These are phyloP conservation scores for Claviceps fusiformis DNA, from an alignment of 2,329 filamentous ascomycete species.

Conservation along the genomic window DNA sequence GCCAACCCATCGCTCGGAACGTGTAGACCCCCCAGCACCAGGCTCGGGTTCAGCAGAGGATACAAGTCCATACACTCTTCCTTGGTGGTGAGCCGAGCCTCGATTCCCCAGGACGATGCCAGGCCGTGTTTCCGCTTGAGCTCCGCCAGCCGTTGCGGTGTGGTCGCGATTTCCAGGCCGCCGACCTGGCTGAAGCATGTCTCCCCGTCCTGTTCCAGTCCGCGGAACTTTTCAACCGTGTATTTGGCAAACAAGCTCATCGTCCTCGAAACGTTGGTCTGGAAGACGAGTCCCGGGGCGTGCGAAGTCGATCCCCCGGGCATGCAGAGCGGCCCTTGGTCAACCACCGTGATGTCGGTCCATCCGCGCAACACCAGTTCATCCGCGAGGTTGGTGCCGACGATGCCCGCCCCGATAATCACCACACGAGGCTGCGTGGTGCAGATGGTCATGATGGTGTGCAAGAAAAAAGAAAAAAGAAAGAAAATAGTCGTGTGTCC, in stretches of 20 bases:
- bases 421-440: conserved; percentile 31
- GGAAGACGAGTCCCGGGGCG: conserved; percentile 50
- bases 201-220: conserved; percentile 25
- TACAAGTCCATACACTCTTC: conserved; percentile 41
- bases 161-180: conserved; percentile 49
- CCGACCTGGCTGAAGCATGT: conserved; percentile 49
- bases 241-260: conserved; percentile 47
- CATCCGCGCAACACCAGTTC: conserved; percentile 50
- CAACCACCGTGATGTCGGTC: conserved; percentile 49
- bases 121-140: conserved; percentile 50
- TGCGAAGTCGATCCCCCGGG: conserved; percentile 54
- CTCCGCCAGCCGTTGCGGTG: conserved; percentile 42
- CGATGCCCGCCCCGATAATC: conserved; percentile 51
- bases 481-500: too few relatives aligned
- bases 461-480: too few relatives aligned
- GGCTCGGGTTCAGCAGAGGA: conserved; percentile 36
- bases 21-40: conserved; percentile 44
- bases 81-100: conserved; percentile 34
- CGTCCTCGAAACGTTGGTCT: conserved; percentile 43
- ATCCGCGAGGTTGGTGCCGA: conserved; percentile 50
- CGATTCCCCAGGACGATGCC: conserved; percentile 46
- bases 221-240: conserved; percentile 45
- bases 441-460: conserved; percentile 15
- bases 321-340: conserved; percentile 48
- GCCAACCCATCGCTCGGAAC: conserved; percentile 49